These are phyloP conservation scores for Hanseniaspora lindneri DNA, from an alignment of 805 yeast species.

Conservation along the genomic window DNA sequence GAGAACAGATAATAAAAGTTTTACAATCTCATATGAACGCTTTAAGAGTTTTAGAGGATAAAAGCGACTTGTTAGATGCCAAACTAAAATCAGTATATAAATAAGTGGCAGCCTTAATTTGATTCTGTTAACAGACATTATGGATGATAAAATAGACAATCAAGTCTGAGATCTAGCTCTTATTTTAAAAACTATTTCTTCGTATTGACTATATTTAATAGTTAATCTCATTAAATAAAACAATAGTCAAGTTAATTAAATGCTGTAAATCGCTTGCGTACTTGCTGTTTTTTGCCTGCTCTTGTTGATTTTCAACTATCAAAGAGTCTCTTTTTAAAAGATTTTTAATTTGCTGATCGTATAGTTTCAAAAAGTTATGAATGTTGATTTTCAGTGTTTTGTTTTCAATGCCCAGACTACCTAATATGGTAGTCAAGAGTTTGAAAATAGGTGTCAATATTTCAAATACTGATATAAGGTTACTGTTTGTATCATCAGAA, in stretches of 20 bases:
- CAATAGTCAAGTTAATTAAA: conserved; percentile 2
- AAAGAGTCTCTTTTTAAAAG: conserved; percentile 15
- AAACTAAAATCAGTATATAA: conserved; percentile 38
- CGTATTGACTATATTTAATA: not conserved
- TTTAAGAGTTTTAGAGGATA: conserved; percentile 71
- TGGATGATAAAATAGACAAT: no score
- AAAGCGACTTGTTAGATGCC: conserved; percentile 54
- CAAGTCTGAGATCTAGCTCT: not conserved
- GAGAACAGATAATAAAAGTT: conserved; percentile 61
- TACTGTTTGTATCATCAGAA: not conserved
- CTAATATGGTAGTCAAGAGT: not conserved
- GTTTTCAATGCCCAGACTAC: conserved; percentile 9
- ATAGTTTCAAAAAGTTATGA: conserved; percentile 3
- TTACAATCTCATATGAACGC: conserved; percentile 84
- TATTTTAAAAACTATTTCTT: not conserved
- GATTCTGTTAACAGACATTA: no score
- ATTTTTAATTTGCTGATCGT: conserved; percentile 14
- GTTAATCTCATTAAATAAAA: conserved; percentile 6
- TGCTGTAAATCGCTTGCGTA: conserved; percentile 8
- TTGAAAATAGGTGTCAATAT: conserved; percentile 11
- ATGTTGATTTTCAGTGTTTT: conserved; percentile 6
- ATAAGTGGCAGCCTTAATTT: no score
- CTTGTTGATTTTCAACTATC: conserved; percentile 1
- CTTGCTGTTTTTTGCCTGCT: not conserved
- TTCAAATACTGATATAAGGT: conserved; percentile 9